Base-by-base conservation (phyloP, 306 rosid species). In the Urtica urens region DNA sequence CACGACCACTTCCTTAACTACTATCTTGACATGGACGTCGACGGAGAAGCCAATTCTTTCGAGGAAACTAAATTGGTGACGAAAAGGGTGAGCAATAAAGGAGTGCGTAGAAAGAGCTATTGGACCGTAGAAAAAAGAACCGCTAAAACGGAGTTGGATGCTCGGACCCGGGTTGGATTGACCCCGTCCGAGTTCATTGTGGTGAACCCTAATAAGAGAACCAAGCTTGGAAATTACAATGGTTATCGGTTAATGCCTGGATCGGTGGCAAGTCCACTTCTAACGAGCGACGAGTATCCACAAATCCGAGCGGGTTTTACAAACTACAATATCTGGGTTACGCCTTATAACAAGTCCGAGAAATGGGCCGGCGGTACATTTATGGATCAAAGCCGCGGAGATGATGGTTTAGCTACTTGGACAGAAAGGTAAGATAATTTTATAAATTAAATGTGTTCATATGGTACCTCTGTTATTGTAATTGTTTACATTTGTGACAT, bases 291-390 rank as follows among this genome's bases (percentile, higher is more conserved):
- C 41, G 93, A 82, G 66, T 79, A 68, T 53, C 84, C 87, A 18
- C 87, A 82, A 68, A 68, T 71, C 2, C 57, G 87, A 56, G 84
- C 53, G 28, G 81, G 84, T 1, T 83, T 73, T 31, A 70, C 81
- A 0, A 71, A 83, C 34, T 65, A 73, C 38, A 35, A 83, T 48
- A 70, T 82, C 3, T 68, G 77, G 73, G 72, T 79, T 8, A 79
- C 94, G n/a, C 84, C 94, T 7, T 79, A 76, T 53, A 83, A 79
- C 27, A 73, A 74, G 72, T 76, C 76, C 13, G 87, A 79, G 44
- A 76, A 79, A 71, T 76, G 84, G 84, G 82, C 64, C 0, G 73
- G 67, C 13, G 94, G 94, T 8, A 54, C 46, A 22, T 76, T 31
- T 44, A 57, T 33, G 15, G 84, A 76, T 55, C 75, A 49, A 1